Conservation (phyloP, 805 yeast species). For the Ogataea saltuana region DNA sequence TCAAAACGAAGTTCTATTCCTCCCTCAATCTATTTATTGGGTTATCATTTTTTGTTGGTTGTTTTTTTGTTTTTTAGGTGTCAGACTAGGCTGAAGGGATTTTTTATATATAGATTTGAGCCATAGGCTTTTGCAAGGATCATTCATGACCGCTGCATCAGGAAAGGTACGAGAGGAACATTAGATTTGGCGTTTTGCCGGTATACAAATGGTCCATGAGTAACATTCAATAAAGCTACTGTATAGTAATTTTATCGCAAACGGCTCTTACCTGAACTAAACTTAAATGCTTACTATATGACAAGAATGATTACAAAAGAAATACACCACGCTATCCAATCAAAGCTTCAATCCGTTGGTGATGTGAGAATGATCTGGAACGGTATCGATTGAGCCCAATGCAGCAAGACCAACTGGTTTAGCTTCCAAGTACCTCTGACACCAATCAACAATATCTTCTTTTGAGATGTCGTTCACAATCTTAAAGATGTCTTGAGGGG, state of each 20-base stretch:
- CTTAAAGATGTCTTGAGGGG: conserved; percentile 72
- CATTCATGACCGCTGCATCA: neutral
- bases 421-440: conserved; percentile 72
- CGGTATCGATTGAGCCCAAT: conserved; percentile 71
- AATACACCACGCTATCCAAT: neutral
- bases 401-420: conserved; percentile 92
- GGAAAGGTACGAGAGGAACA: conserved; percentile 3
- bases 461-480: conserved; percentile 77
- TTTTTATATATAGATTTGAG: neutral
- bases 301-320: neutral
- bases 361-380: conserved; percentile 69
- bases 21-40: conserved; percentile 2
- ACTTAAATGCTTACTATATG: neutral
- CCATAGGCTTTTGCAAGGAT: neutral
- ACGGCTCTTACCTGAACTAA: no score
- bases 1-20: neutral
- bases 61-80: neutral
- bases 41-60: neutral
- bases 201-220: neutral
- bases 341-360: conserved; percentile 14
- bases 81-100: neutral
- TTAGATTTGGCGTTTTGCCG: conserved; percentile 7
- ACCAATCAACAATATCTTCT: conserved; percentile 84
- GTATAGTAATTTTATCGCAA: no score
- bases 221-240: no score